Evolutionary conservation across 2,329 filamentous ascomycete species (phyloP).

Genomic region (Trematosphaeria pertusa): DNA sequence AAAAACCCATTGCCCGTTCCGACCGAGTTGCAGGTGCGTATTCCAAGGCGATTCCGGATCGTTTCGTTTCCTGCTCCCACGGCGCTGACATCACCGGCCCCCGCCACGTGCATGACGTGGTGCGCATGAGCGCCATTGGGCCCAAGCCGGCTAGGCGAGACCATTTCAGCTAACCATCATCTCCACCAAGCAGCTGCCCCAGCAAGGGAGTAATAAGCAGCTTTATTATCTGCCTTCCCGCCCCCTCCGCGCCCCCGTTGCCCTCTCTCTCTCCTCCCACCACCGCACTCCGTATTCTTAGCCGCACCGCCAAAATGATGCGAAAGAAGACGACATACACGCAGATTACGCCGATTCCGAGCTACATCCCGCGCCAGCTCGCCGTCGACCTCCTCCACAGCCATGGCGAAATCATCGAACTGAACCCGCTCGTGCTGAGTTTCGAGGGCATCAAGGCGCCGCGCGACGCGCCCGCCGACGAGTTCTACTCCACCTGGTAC

Average conservation of each 20-base stretch:
- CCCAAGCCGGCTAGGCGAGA: slow-evolving; percentile 15
- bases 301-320: slow-evolving; percentile 41
- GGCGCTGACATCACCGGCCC: slow-evolving; percentile 27
- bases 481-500: slow-evolving; percentile 78
- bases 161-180: slow-evolving; percentile 12
- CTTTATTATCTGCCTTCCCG: slow-evolving; percentile 6
- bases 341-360: slow-evolving; percentile 72
- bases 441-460: slow-evolving; percentile 71
- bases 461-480: slow-evolving; percentile 71
- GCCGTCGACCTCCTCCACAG: slow-evolving; percentile 76
- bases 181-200: neutral
- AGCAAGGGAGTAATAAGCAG: slow-evolving; percentile 11
- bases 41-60: slow-evolving; percentile 5
- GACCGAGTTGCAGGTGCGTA: neutral
- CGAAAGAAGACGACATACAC: slow-evolving; percentile 70
- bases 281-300: neutral
- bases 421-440: slow-evolving; percentile 72
- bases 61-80: slow-evolving; percentile 7
- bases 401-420: slow-evolving; percentile 73
- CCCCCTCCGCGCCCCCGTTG: slow-evolving; percentile 1
- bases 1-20: neutral
- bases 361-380: slow-evolving; percentile 73
- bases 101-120: slow-evolving; percentile 37
- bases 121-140: slow-evolving; percentile 11
- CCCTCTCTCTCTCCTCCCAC: slow-evolving; percentile 1